A percentile compares a stretch with the other conserved stretches of the same genome.
These are phyloP conservation scores for Pythium aquatile DNA, from an alignment of 352 stramenopile genomes.

Conservation along the genomic window DNA sequence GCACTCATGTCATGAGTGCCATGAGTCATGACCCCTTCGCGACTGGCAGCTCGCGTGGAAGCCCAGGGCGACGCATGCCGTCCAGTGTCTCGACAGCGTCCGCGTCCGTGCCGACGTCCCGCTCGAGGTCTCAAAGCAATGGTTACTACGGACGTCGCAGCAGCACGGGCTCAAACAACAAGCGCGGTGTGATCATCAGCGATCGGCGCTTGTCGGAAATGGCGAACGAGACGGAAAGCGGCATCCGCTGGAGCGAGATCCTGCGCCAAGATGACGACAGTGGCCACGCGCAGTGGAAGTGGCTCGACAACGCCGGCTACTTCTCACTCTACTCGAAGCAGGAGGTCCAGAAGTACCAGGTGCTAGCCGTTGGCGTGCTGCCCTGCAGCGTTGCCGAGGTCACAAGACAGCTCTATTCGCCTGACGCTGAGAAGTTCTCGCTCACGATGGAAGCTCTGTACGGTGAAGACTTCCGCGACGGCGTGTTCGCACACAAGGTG, in stretches of 20 bases:
- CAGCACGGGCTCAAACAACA: background rate
- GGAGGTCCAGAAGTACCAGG: slow-evolving; percentile 3
- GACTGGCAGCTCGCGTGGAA: background rate
- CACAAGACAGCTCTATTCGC: slow-evolving; percentile 7
- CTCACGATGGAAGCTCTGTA: slow-evolving; percentile 13
- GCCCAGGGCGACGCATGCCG: background rate
- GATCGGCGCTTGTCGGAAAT: slow-evolving; percentile 8
- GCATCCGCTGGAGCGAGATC: slow-evolving; percentile 11
- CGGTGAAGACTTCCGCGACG: slow-evolving; percentile 12
- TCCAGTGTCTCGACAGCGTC: background rate
- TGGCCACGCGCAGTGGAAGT: slow-evolving; percentile 10
- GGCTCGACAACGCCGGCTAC: background rate
- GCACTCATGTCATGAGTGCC: background rate
- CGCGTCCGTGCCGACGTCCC: background rate
- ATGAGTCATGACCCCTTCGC: background rate
- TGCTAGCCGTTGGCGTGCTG: slow-evolving; percentile 14
- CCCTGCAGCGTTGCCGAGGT: slow-evolving; percentile 16
- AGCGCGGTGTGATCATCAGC: background rate
- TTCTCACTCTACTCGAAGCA: slow-evolving; percentile 16
- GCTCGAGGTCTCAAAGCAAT: background rate
- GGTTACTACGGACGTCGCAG: background rate
- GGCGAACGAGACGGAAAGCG: background rate
- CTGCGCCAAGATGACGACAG: background rate
- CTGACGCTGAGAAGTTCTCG: background rate
- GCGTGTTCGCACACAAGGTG: slow-evolving; percentile 7